A percentile compares a stretch with the other conserved stretches of the same genome.
phyloP scores from a whole-genome alignment of 78 protist genomes.

The Pelomyxa schiedti region DNA sequence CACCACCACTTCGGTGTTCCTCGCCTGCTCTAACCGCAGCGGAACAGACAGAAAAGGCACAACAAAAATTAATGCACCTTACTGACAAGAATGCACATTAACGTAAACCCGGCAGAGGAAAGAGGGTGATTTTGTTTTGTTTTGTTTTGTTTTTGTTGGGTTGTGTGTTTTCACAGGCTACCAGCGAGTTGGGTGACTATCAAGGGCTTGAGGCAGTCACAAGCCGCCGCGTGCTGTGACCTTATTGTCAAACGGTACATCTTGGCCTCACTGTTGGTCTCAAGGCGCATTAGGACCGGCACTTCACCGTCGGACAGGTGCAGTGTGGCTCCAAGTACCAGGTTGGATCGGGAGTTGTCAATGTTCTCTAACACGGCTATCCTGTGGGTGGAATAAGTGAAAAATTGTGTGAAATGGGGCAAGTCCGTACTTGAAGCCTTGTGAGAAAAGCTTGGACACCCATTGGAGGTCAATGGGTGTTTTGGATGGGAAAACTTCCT shows the following conservation, averaged over 20 bases:
- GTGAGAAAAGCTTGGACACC: not conserved
- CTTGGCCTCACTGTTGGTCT: constrained; percentile 47
- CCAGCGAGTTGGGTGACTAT: no score
- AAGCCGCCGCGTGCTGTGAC: constrained; percentile 19
- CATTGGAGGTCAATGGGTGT: constrained; percentile 22
- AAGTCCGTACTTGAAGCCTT: not conserved
- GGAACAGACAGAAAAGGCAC: no score
- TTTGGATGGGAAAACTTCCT: constrained; percentile 28
- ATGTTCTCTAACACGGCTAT: constrained; percentile 26
- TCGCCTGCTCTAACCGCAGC: no score
- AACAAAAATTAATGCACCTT: no score
- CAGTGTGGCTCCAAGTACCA: constrained; percentile 52
- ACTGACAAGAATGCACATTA: no score
- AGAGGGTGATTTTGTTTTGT: no score
- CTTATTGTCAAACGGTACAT: constrained; percentile 58
- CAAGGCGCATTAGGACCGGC: constrained; percentile 45
- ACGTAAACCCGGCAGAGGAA: no score
- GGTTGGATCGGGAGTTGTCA: constrained; percentile 65
- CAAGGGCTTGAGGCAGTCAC: not conserved
- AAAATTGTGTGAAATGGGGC: not conserved
- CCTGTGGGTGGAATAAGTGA: constrained; percentile 25
- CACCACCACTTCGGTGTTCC: no score
- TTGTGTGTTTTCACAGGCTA: no score
- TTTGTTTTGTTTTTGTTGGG: no score
- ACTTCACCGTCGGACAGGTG: constrained; percentile 20